phyloP scores from a whole-genome alignment of 352 stramenopile species.

The Phytophthora pluvialis region DNA sequence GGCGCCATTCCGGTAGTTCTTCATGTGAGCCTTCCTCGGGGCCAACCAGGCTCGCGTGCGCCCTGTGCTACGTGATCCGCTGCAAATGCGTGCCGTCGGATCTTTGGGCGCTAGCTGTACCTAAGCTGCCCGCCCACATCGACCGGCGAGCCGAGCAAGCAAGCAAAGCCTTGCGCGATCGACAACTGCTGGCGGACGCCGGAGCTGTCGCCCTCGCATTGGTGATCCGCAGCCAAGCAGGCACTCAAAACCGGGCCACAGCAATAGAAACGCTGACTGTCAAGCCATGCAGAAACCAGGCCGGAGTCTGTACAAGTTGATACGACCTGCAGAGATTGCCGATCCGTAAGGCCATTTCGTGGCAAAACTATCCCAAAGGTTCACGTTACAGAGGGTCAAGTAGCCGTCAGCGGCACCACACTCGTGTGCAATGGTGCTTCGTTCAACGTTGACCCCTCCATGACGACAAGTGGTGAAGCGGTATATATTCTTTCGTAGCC shows the following conservation, averaged over 20 bases:
- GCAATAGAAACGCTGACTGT: slow-evolving; percentile 35
- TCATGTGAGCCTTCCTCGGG: neutral
- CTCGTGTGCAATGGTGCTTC: slow-evolving; percentile 16
- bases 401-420: slow-evolving; percentile 12
- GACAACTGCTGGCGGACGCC: slow-evolving; percentile 15
- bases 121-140: neutral
- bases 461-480: neutral
- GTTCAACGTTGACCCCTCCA: neutral
- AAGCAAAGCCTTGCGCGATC: slow-evolving; percentile 23
- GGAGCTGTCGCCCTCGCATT: slow-evolving; percentile 36
- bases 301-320: slow-evolving; percentile 13
- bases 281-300: slow-evolving; percentile 24
- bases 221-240: slow-evolving; percentile 20
- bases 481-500: neutral
- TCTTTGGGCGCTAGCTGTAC: slow-evolving; percentile 7
- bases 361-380: slow-evolving; percentile 2
- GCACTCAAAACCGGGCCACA: slow-evolving; percentile 30
- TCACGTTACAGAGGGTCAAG: slow-evolving; percentile 18
- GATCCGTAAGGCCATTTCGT: neutral
- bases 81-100: slow-evolving; percentile 1
- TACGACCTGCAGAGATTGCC: slow-evolving; percentile 13
- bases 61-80: neutral
- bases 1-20: neutral
- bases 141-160: slow-evolving; percentile 17
- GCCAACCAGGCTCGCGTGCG: too few relatives aligned